phyloP scores from a whole-genome alignment of 352 stramenopile species.

The Globisporangium spiculum region DNA sequence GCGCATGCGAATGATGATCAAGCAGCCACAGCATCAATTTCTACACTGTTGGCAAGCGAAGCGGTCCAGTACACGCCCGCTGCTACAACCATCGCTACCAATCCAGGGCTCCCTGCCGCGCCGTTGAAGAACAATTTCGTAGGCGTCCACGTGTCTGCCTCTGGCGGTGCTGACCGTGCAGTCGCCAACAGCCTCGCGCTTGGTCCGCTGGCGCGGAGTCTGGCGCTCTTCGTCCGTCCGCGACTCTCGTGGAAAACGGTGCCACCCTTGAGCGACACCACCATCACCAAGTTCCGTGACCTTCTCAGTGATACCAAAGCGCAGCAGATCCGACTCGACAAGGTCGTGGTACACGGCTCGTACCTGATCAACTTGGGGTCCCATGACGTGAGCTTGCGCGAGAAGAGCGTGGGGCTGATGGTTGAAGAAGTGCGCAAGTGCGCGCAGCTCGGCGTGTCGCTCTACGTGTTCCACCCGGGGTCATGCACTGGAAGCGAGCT shows the following conservation, averaged over 20 bases:
- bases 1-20: neutral
- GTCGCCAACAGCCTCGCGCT: slow-evolving; percentile 30
- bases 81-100: too few relatives aligned
- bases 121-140: slow-evolving; percentile 23
- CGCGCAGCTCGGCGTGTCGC: slow-evolving; percentile 30
- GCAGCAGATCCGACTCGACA: slow-evolving; percentile 16
- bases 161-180: slow-evolving; percentile 30
- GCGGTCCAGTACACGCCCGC: neutral
- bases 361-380: slow-evolving; percentile 47
- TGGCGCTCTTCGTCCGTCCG: slow-evolving; percentile 42
- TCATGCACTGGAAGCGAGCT: slow-evolving; percentile 23
- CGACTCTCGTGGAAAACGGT: slow-evolving; percentile 33
- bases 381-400: slow-evolving; percentile 27
- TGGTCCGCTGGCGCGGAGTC: slow-evolving; percentile 22
- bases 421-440: slow-evolving; percentile 42
- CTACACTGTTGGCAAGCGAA: neutral
- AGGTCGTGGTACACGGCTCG: slow-evolving; percentile 41
- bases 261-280: slow-evolving; percentile 18
- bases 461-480: slow-evolving; percentile 48
- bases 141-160: slow-evolving; percentile 42
- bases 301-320: neutral
- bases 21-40: neutral
- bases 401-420: slow-evolving; percentile 38
- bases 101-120: neutral
- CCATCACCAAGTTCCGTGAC: slow-evolving; percentile 21